Conservation (phyloP, 129 eudicot species). For the Mikania micrantha region DNA sequence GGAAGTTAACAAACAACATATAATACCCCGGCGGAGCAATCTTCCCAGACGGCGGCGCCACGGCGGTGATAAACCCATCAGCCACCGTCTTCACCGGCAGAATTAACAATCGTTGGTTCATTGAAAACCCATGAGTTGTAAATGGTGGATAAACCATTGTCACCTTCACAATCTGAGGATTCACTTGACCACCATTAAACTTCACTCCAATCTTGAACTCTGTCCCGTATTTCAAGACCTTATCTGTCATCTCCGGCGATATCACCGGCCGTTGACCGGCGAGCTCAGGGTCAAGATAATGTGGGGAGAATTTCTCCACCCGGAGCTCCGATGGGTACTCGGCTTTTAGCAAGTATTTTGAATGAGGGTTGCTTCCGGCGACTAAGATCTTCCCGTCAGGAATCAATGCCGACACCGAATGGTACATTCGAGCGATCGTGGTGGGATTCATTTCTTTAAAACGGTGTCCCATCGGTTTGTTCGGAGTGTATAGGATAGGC, state of each 20-base stretch:
- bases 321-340: conserved; percentile 46
- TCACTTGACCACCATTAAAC: too few species aligned
- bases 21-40: conserved; percentile 82
- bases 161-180: too few species aligned
- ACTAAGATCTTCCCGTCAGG: too few species aligned
- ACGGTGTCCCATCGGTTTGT: too few species aligned
- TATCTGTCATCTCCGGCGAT: conserved; percentile 8
- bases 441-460: too few species aligned
- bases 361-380: too few species aligned
- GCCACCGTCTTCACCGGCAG: background rate
- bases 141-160: conserved; percentile 62
- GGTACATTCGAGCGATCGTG: too few species aligned
- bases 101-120: conserved; percentile 50
- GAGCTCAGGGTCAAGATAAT: conserved; percentile 45
- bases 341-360: conserved; percentile 17
- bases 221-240: conserved; percentile 35
- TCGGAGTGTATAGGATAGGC: too few species aligned
- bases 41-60: conserved; percentile 46
- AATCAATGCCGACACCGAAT: too few species aligned
- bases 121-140: conserved; percentile 67
- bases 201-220: conserved; percentile 5
- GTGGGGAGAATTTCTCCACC: conserved; percentile 68
- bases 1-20: conserved; percentile 42
- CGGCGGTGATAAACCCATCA: conserved; percentile 6
- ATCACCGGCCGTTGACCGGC: conserved; percentile 19